phyloP scores from a whole-genome alignment of 306 rosid genomes.

The Acmispon strigosus region DNA sequence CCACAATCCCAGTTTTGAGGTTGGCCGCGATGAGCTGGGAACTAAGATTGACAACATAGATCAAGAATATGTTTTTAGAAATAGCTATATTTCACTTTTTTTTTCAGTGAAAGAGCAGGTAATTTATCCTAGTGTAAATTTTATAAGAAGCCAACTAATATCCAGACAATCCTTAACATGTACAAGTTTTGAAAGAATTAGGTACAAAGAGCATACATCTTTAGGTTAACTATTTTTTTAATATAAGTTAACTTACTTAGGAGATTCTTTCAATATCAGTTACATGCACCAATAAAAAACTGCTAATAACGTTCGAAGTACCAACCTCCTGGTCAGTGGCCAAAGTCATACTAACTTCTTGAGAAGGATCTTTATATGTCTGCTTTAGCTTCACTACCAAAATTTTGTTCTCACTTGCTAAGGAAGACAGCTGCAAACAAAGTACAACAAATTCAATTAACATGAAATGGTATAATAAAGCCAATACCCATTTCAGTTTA shows the following conservation, averaged over 20 bases:
- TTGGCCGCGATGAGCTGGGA: too few relatives aligned
- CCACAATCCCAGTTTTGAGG: too few relatives aligned
- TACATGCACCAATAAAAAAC: neutral
- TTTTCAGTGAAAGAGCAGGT: neutral
- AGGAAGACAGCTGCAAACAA: conserved; percentile 58
- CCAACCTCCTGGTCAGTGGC: conserved; percentile 46
- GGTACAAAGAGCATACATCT: neutral
- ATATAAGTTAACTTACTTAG: neutral
- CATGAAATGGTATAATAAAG: neutral
- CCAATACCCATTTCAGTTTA: neutral
- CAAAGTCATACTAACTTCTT: conserved; percentile 34
- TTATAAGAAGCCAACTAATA: neutral
- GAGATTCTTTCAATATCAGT: neutral
- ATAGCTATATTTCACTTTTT: neutral
- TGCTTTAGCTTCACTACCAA: conserved; percentile 62
- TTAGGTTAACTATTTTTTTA: neutral
- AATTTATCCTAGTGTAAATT: neutral
- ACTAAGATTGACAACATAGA: too few relatives aligned
- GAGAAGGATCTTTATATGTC: conserved; percentile 30
- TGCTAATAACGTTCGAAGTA: conserved; percentile 11
- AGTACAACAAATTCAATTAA: conserved; percentile 27
- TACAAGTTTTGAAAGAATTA: neutral
- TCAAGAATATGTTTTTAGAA: neutral
- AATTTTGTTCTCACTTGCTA: conserved; percentile 62
- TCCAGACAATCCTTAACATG: neutral